Evolutionary conservation across 352 stramenopile genomes (phyloP), one percentile per base, ranked within the genome.

Genomic region (Globisporangium spiculum): DNA sequence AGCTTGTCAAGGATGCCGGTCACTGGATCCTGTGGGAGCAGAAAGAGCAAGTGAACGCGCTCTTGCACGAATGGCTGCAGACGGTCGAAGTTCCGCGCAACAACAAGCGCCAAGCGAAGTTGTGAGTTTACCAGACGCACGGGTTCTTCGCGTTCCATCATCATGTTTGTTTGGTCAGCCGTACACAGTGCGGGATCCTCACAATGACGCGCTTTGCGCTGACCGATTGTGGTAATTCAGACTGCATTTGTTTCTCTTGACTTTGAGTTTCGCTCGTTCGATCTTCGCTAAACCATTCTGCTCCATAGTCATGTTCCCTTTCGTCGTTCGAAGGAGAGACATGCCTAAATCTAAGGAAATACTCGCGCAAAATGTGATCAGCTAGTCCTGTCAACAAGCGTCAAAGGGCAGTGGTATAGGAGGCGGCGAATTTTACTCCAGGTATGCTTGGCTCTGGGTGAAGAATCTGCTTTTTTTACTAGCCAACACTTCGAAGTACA

Each of bases 21-120:
- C 64, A 69, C 41, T 69, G 64, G 55, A 36, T 69, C 26, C 26
- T 69, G 20, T 69, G 64, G 64, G 41, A 54, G 30, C 64, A 69
- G n/a, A 69, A 63, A 14, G 26, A 58, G 24, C 24, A 69, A 55
- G 56, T 62, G 12, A 64, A 36, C 30, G 27, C 55, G 20, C n/a
- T 69, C 1, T 26, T 69, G 64, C n/a, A 34, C 26, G 38, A 56
- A 36, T 69, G 64, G 64, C 46, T 69, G 38, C 52, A 32, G 20
- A 69, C 44, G 38, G 26, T 69, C 7, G 55, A 66, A 14, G 32
- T 18, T 26, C 55, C 20, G 18, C 16, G 16, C 1, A 65, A 27
- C 65, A 65, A 65, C 14, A 59, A 22, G 10, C 46, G 59, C 27
- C 38, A 60, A 46, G 60, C 53, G 60, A 79, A 76, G 52, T 41